These are phyloP conservation scores for Phyllosticta citrichinensis DNA, from an alignment of 2,329 filamentous ascomycete species.

Conservation along the genomic window DNA sequence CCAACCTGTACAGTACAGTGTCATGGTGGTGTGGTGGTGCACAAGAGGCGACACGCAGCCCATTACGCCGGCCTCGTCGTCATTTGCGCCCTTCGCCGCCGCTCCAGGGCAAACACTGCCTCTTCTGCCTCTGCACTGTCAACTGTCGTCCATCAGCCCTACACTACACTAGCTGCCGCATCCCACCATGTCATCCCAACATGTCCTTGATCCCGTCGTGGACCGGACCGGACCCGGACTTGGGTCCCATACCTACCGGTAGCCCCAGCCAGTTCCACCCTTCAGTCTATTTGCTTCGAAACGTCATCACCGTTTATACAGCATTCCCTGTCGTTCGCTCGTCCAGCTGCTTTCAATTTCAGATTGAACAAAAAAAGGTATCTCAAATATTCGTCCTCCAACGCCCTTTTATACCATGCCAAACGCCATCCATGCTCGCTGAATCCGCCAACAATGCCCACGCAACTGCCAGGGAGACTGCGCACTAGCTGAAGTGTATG, in stretches of 20 bases:
- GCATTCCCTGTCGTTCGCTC: no score
- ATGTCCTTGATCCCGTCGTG: neutral
- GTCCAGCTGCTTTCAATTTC: neutral
- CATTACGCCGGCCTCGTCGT: neutral
- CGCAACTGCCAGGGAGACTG: slow-evolving; percentile 39
- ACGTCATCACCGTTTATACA: neutral
- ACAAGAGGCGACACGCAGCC: neutral
- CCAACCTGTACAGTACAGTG: no score
- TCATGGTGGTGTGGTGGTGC: neutral
- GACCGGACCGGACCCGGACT: neutral
- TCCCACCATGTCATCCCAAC: neutral
- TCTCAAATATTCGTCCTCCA: neutral
- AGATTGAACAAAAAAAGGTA: neutral
- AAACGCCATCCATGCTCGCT: slow-evolving; percentile 6
- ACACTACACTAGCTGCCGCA: neutral
- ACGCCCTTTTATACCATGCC: neutral
- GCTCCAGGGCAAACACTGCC: neutral
- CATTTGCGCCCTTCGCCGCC: neutral
- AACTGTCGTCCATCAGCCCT: neutral
- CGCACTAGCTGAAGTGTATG: slow-evolving; percentile 84
- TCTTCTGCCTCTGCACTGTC: neutral
- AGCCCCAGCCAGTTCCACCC: no score
- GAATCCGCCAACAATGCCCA: neutral
- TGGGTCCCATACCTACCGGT: neutral
- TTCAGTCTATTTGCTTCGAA: neutral